These are phyloP conservation scores for Acidomyces sp. DNA, from an alignment of 495 filamentous ascomycete species.

Conservation along the genomic window DNA sequence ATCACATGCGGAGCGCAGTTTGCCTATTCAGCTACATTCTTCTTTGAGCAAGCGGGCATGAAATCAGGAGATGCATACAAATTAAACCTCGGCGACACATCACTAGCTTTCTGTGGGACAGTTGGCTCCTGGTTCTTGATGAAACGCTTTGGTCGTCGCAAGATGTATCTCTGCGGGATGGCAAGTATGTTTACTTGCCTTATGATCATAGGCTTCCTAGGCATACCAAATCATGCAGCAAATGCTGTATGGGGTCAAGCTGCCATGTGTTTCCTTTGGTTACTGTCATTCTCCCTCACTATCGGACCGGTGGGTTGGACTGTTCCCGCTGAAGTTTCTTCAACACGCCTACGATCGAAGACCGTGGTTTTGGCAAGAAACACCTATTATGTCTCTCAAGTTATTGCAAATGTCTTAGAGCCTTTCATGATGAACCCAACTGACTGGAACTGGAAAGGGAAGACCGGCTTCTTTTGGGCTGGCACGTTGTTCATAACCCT, in stretches of 20 bases:
- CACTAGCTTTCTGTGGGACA: conserved; percentile 25
- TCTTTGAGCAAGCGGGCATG: conserved; percentile 56
- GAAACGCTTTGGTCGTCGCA: conserved; percentile 25
- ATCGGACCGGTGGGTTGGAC: conserved; percentile 47
- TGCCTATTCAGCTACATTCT: conserved; percentile 59
- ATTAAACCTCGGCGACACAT: conserved; percentile 27
- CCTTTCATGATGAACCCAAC: conserved; percentile 38
- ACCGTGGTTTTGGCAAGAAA: conserved; percentile 45
- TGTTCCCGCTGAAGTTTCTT: conserved; percentile 43
- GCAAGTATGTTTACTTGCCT: conserved; percentile 23
- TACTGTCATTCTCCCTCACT: conserved; percentile 40
- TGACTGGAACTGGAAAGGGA: conserved; percentile 40
- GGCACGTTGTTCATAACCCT: conserved; percentile 36
- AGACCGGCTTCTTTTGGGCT: conserved; percentile 42
- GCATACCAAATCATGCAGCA: conserved; percentile 15
- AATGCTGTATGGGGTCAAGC: conserved; percentile 30
- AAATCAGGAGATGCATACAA: conserved; percentile 15
- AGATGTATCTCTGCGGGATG: conserved; percentile 26
- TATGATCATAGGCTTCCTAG: conserved; percentile 27
- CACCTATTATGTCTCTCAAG: conserved; percentile 37
- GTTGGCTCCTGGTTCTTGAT: conserved; percentile 29
- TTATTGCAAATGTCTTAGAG: conserved; percentile 31
- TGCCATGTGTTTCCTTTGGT: conserved; percentile 38
- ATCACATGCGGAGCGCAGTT: conserved; percentile 61
- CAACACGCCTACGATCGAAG: conserved; percentile 31